Base-by-base conservation (phyloP, 2,329 filamentous ascomycete genomes). In the Colletotrichum cordylinicola region DNA sequence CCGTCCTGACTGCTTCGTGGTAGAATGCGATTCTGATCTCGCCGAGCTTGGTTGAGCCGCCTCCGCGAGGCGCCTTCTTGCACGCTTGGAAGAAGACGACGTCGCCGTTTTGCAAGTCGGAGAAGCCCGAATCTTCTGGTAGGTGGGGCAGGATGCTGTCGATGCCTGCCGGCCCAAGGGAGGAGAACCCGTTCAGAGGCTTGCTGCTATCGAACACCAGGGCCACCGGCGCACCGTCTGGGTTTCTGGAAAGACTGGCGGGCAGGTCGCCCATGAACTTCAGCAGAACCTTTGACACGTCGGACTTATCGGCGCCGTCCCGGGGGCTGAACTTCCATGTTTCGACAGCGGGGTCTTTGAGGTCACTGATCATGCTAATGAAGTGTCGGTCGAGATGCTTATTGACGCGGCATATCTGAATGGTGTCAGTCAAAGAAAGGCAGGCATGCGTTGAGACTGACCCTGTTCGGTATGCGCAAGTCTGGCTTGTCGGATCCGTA, bases 401-500 rank as follows among this genome's bases (percentile, higher is more conserved):
- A 24, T 93, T 92, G 52, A 98, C 88, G 1, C 88, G 87, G 68
- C 86, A 87, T 76, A 98, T 95, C 90, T 95, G 82, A 78, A 81
- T 8, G 2, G 21, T 15, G 72, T 82, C 21, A 79, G 77, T 15
- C 13, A 18, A 35, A 39, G 16, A 72, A 48, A 2, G 21, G 16
- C 15, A 13, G 10, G 39, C 10, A n/a, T 1, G 2, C 9, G 56
- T 8, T 15, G 8, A 4, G 7, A 82, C 87, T 68, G 82, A 94
- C 93, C 80, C 91, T 86, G 31, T 92, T 93, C 2, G 91, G 90
- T 48, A 96, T 93, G 21, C 97, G 92, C 12, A 96, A 86, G 82
- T 99, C 97, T 6, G 97, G 97, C 84, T 99, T 99, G 84, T 99
- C 97, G 6, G 92, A 94, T 13, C 97, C 97, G 81, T 96, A 98